Base-by-base conservation (phyloP, 2,329 filamentous ascomycete genomes). In the Basipetospora sp. region DNA sequence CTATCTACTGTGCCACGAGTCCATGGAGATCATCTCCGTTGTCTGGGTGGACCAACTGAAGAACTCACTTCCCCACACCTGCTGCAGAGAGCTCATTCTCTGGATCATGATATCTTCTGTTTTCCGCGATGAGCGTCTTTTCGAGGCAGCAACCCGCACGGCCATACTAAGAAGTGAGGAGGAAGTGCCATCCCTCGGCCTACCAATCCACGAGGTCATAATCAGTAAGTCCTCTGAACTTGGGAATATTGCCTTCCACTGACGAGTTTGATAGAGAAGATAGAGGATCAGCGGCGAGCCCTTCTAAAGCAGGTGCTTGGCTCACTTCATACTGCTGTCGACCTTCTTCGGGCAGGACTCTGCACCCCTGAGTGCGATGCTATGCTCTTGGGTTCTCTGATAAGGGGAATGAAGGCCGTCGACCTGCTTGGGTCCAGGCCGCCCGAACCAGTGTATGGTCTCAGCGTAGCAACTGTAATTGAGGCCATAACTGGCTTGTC, bases 1-100 rank as follows among this genome's bases (percentile, higher is more conserved):
- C 40, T 57, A 56, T 19, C 63, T 62, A 43, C 50, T 54, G 36
- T 60, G 62, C 42, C 44, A 51, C 13, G 62, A 66, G 31, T 56
- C 58, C 0, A 54, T 65, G 3, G 58, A 64, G 35, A 42, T 58
- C 1, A 63, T 61, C 32, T 53, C 56, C 1, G 53, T 60, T 6
- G 49, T 50, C 6, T 66, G 65, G 65, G 52, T 64, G 8, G 16
- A 33, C 16, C 4, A 11, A 11, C 8, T 33, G 8, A 20, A 8
- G 10, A 20, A n/a, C 16, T 33, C 31, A 11, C 8, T 36, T n/a
- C 38, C 30, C 36, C 31, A 36, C 13, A 20, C 40, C 10, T 16
- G 13, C n/a, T 4, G 22, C 19, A 27, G 26, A 15, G 20, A 27
- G 4, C 19, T 16, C 19, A 27, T 16, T n/a, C 34, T 36, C 16